phyloP scores from a whole-genome alignment of 108 stramenopile species.

The Pinguiococcus pyrenoidosus region DNA sequence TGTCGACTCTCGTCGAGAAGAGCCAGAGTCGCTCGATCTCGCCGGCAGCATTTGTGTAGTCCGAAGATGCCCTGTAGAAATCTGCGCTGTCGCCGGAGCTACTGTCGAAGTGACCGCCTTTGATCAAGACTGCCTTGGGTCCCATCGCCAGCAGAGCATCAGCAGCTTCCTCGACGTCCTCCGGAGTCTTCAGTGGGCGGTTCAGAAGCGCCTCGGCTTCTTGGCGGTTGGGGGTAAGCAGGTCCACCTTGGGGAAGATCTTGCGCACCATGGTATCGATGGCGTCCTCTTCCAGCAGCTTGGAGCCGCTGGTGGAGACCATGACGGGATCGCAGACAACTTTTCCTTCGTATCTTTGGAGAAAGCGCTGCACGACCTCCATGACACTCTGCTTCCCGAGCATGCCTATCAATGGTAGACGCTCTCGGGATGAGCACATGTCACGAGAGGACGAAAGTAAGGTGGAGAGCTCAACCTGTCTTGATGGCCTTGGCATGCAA shows the following conservation, averaged over 20 bases:
- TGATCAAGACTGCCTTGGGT: conserved; percentile 67
- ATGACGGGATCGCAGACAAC: conserved; percentile 84
- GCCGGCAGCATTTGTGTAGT: too few species aligned
- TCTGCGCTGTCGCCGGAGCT: conserved; percentile 2
- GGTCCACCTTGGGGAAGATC: conserved; percentile 61
- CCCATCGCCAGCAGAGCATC: conserved; percentile 44
- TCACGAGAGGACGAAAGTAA: too few species aligned
- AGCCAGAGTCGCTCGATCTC: conserved; percentile 6
- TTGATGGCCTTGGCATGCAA: conserved; percentile 66
- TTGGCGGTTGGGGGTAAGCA: conserved; percentile 74
- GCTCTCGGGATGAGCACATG: too few species aligned
- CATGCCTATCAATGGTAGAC: too few species aligned
- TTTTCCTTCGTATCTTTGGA: conserved; percentile 33
- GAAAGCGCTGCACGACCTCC: conserved; percentile 46
- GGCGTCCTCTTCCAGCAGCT: conserved; percentile 60
- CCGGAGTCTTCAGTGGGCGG: conserved; percentile 32
- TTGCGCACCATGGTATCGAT: conserved; percentile 47
- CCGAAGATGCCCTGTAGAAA: too few species aligned
- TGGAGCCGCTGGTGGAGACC: conserved; percentile 70
- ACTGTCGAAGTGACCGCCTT: conserved; percentile 63
- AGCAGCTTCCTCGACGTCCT: conserved; percentile 65
- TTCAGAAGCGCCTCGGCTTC: conserved; percentile 75
- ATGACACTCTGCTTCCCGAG: conserved; percentile 59
- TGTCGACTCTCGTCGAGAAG: conserved; percentile 4
- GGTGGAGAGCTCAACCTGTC: too few species aligned